phyloP scores from a whole-genome alignment of 495 filamentous ascomycete genomes.

The Neurospora hispaniola region DNA sequence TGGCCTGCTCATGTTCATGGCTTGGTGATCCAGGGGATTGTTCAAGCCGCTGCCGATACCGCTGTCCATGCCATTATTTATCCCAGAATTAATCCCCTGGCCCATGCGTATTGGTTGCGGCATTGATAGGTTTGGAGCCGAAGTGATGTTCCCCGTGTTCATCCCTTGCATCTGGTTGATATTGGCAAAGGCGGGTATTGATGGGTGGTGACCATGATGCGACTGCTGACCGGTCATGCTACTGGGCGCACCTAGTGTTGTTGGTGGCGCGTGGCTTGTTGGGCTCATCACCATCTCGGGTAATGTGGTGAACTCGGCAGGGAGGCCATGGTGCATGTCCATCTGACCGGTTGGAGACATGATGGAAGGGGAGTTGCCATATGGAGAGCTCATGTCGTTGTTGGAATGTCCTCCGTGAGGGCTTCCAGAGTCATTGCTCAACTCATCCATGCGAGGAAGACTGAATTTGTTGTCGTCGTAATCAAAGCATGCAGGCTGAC shows the following conservation, averaged over 20 bases:
- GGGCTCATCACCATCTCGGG: slow-evolving; percentile 39
- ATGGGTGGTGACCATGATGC: slow-evolving; percentile 20
- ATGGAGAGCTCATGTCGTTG: slow-evolving; percentile 36
- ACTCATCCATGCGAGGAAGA: slow-evolving; percentile 31
- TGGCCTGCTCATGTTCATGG: slow-evolving; percentile 25
- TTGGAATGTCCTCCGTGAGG: slow-evolving; percentile 20
- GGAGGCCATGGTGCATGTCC: slow-evolving; percentile 24
- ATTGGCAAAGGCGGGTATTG: slow-evolving; percentile 22
- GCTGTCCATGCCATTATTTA: slow-evolving; percentile 18
- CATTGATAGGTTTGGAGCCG: slow-evolving; percentile 18
- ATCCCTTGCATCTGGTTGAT: slow-evolving; percentile 27
- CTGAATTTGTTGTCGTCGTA: slow-evolving; percentile 26
- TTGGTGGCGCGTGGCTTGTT: slow-evolving; percentile 26
- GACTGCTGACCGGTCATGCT: slow-evolving; percentile 26
- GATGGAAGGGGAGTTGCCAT: slow-evolving; percentile 31
- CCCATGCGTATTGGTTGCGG: slow-evolving; percentile 22
- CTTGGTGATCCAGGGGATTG: slow-evolving; percentile 13
- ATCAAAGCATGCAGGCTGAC: slow-evolving; percentile 26
- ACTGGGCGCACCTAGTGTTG: slow-evolving; percentile 19
- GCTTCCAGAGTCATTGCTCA: slow-evolving; percentile 28
- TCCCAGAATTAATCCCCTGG: slow-evolving; percentile 21
- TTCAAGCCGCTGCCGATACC: background rate
- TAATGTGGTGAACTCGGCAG: slow-evolving; percentile 30
- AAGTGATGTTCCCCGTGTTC: slow-evolving; percentile 19
- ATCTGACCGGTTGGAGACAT: slow-evolving; percentile 30